Evolutionary conservation across 2,329 filamentous ascomycete species (phyloP).

Genomic region (Penicillium decumbens): DNA sequence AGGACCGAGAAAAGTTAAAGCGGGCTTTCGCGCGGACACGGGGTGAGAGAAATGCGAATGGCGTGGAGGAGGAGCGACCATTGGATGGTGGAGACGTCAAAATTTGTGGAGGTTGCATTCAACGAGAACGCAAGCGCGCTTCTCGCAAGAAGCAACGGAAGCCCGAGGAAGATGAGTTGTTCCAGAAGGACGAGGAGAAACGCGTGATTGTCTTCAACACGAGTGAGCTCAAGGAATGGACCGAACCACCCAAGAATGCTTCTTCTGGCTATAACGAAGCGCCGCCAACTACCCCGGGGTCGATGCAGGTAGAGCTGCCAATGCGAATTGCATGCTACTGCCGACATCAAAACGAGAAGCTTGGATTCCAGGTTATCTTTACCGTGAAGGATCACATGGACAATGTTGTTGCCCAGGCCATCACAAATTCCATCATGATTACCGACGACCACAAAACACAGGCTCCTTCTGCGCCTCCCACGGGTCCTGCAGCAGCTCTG

Average conservation of each 20-base stretch:
- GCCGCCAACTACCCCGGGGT: slow-evolving; percentile 47
- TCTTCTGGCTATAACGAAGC: slow-evolving; percentile 42
- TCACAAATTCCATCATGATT: slow-evolving; percentile 88
- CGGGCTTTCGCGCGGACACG: slow-evolving; percentile 61
- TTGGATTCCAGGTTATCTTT: slow-evolving; percentile 89
- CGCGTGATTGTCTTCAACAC: slow-evolving; percentile 90
- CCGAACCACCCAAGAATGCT: slow-evolving; percentile 55
- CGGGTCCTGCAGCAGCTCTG: slow-evolving; percentile 33
- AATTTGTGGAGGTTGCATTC: slow-evolving; percentile 89
- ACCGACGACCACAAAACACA: slow-evolving; percentile 97
- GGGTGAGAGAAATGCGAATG: slow-evolving; percentile 35
- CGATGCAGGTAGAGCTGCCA: slow-evolving; percentile 74
- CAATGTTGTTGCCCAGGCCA: slow-evolving; percentile 73
- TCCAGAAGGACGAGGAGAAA: slow-evolving; percentile 72
- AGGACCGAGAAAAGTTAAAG: slow-evolving; percentile 60
- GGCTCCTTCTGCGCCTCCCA: slow-evolving; percentile 40
- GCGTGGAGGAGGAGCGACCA: slow-evolving; percentile 62
- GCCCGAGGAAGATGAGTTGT: slow-evolving; percentile 83
- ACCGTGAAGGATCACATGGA: slow-evolving; percentile 80
- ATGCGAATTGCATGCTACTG: slow-evolving; percentile 99
- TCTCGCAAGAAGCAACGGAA: slow-evolving; percentile 91
- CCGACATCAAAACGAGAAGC: slow-evolving; percentile 88
- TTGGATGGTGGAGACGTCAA: slow-evolving; percentile 88
- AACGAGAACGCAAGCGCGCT: slow-evolving; percentile 83
- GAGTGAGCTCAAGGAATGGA: slow-evolving; percentile 79